Evolutionary conservation across 2,329 filamentous ascomycete genomes (phyloP).

Genomic region (Calcarisporium arbuscula): DNA sequence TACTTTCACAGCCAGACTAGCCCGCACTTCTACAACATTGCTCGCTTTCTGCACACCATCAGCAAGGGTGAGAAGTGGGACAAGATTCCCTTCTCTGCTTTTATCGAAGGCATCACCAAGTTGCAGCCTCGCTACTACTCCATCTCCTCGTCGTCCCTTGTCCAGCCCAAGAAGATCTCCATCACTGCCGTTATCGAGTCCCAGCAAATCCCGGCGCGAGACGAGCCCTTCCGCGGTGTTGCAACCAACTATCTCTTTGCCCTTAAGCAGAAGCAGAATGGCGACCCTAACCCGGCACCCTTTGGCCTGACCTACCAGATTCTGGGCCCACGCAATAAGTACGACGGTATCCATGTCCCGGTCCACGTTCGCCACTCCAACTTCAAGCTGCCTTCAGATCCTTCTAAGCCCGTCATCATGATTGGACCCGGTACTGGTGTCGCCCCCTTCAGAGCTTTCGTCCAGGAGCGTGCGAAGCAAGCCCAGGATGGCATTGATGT

Average conservation of each 20-base stretch:
- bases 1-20: slow-evolving; percentile 86
- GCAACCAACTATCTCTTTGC: slow-evolving; percentile 95
- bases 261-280: slow-evolving; percentile 94
- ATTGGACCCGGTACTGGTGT: slow-evolving; percentile 94
- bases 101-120: slow-evolving; percentile 91
- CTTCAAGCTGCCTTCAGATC: slow-evolving; percentile 97
- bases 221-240: slow-evolving; percentile 81
- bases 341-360: slow-evolving; percentile 89
- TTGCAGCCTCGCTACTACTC: slow-evolving; percentile 98
- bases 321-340: slow-evolving; percentile 88
- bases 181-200: slow-evolving; percentile 94
- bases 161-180: slow-evolving; percentile 90
- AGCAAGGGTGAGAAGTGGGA: slow-evolving; percentile 71
- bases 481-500: slow-evolving; percentile 75
- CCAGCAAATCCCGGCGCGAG: slow-evolving; percentile 68
- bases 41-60: slow-evolving; percentile 70
- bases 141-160: slow-evolving; percentile 92
- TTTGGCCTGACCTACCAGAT: slow-evolving; percentile 84
- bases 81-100: slow-evolving; percentile 83
- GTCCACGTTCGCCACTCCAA: slow-evolving; percentile 97
- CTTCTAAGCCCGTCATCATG: slow-evolving; percentile 90
- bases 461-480: slow-evolving; percentile 86
- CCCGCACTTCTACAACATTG: slow-evolving; percentile 80
- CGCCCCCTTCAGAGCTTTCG: slow-evolving; percentile 89
- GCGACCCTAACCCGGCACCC: slow-evolving; percentile 71